Percentiles rank a stretch among this genome's conserved stretches.
Conservation (phyloP, 305 asterid genomes). For the Solanum hybrid region DNA sequence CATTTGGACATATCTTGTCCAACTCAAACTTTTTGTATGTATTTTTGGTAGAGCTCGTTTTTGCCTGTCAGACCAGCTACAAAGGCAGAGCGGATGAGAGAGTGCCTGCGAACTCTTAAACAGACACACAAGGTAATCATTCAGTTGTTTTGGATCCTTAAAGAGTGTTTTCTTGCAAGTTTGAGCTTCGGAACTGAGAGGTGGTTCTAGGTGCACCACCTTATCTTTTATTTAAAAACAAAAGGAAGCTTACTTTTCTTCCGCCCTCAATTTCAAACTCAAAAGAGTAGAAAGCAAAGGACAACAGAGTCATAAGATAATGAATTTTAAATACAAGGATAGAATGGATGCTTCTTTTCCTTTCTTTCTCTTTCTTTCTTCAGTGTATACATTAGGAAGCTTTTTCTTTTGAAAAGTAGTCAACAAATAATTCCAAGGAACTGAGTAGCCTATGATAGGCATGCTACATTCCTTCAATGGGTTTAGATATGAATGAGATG, state of each 20-base stretch:
- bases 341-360: background rate
- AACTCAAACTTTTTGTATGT: background rate
- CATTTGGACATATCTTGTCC: background rate
- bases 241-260: background rate
- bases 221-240: background rate
- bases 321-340: background rate
- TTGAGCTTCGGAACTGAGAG: background rate
- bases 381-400: background rate
- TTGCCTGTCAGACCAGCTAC: constrained; percentile 90
- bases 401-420: background rate
- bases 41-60: constrained; percentile 46
- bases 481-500: background rate
- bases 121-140: constrained; percentile 71
- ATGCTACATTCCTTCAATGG: background rate
- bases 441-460: background rate
- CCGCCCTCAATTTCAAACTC: background rate
- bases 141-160: background rate
- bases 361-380: background rate
- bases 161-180: background rate
- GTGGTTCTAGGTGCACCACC: background rate
- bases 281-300: background rate
- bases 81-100: constrained; percentile 90
- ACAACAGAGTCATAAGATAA: background rate
- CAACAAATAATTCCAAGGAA: background rate
- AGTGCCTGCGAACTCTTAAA: constrained; percentile 78